A percentile compares a stretch with the other conserved stretches of the same genome.
These are phyloP conservation scores for Populus pruinosa DNA, from an alignment of 345 rosid species.

Conservation along the genomic window DNA sequence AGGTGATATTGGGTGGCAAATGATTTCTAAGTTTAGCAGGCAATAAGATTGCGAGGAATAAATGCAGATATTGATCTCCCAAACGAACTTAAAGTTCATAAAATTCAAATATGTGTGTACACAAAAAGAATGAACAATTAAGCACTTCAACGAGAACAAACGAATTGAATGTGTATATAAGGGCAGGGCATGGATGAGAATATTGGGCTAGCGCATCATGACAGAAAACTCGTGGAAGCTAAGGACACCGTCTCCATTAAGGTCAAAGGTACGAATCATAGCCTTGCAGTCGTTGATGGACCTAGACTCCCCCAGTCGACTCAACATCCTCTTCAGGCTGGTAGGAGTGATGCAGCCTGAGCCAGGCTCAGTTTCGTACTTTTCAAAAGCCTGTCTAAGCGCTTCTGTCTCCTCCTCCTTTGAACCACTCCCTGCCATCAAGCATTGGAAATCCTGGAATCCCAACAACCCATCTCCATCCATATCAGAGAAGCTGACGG, in stretches of 20 bases:
- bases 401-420: slow-evolving; percentile 51
- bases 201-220: slow-evolving; percentile 44
- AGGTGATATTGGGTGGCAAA: too few species aligned
- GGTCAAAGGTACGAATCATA: slow-evolving; percentile 62
- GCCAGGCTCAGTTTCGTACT: slow-evolving; percentile 49
- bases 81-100: not conserved
- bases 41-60: not conserved
- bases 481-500: slow-evolving; percentile 43
- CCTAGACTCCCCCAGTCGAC: slow-evolving; percentile 47
- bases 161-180: not conserved
- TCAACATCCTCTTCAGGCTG: slow-evolving; percentile 57
- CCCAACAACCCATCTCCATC: slow-evolving; percentile 64
- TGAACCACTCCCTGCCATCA: slow-evolving; percentile 37
- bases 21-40: not conserved
- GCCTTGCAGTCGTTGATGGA: slow-evolving; percentile 48
- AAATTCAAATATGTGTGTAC: not conserved
- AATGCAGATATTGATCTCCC: not conserved
- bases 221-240: slow-evolving; percentile 61
- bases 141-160: not conserved
- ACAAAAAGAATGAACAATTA: not conserved
- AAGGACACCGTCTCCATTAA: slow-evolving; percentile 65
- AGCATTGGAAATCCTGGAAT: slow-evolving; percentile 48
- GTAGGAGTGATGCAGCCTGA: slow-evolving; percentile 50
- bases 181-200: not conserved
- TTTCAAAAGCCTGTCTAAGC: slow-evolving; percentile 51